Conservation (phyloP, 805 yeast genomes). For the Sugiyamaella qingdaonensis region DNA sequence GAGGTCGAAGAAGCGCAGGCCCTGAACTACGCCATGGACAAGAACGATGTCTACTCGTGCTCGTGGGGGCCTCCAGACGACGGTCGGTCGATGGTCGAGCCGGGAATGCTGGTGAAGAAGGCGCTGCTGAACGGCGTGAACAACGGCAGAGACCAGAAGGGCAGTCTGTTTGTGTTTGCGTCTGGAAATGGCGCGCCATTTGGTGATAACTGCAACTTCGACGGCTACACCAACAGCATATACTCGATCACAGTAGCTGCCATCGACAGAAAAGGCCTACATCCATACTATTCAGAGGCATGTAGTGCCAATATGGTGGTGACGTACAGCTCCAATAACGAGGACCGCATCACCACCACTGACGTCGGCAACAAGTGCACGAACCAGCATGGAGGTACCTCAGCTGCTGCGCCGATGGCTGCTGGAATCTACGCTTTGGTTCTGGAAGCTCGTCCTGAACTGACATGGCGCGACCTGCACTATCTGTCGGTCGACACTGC, state of each 20-base stretch:
- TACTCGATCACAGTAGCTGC: constrained; percentile 95
- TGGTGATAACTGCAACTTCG: constrained; percentile 92
- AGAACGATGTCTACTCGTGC: constrained; percentile 91
- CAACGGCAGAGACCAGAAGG: constrained; percentile 76
- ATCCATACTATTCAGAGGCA: constrained; percentile 86
- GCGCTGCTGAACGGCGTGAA: constrained; percentile 82
- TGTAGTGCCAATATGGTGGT: constrained; percentile 94
- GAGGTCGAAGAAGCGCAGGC: constrained; percentile 91
- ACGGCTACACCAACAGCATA: constrained; percentile 94
- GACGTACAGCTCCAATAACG: constrained; percentile 90
- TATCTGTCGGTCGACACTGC: constrained; percentile 73
- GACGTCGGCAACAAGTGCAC: constrained; percentile 70
- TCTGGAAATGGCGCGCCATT: constrained; percentile 85
- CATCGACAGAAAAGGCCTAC: constrained; percentile 78
- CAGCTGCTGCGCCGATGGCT: constrained; percentile 98
- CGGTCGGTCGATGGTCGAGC: constrained; percentile 82
- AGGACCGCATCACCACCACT: constrained; percentile 58
- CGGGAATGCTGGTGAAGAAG: constrained; percentile 69
- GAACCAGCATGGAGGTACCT: constrained; percentile 85
- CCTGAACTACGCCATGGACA: constrained; percentile 70
- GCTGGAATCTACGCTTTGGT: constrained; percentile 91
- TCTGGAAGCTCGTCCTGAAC: constrained; percentile 73
- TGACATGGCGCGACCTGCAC: constrained; percentile 96
- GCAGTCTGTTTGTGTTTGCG: constrained; percentile 90
- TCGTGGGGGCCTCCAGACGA: constrained; percentile 99